Evolutionary conservation across 768 basidiomycete genomes (phyloP).

Genomic region (Suillus ampliporus): DNA sequence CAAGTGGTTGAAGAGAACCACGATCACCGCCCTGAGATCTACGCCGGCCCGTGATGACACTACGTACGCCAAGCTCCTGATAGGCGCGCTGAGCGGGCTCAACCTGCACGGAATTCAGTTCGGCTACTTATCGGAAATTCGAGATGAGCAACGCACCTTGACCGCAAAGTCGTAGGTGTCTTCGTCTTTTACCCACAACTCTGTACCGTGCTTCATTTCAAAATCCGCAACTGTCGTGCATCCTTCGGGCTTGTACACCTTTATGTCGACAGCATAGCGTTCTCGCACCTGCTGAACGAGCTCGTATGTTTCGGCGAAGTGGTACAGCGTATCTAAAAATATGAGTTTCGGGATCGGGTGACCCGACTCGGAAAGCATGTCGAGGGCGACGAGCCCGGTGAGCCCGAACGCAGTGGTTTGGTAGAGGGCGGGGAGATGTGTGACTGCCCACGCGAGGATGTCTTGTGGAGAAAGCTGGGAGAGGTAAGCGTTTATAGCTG

Average conservation of each 20-base stretch:
- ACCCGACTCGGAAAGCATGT: slow-evolving; percentile 82
- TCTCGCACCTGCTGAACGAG: slow-evolving; percentile 83
- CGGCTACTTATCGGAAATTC: neutral
- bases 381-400: slow-evolving; percentile 91
- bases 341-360: slow-evolving; percentile 77
- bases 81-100: slow-evolving; percentile 94
- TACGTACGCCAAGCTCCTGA: slow-evolving; percentile 72
- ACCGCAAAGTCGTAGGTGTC: slow-evolving; percentile 88
- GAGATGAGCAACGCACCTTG: slow-evolving; percentile 60
- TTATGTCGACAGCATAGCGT: slow-evolving; percentile 73
- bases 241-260: slow-evolving; percentile 79
- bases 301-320: slow-evolving; percentile 92
- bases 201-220: slow-evolving; percentile 77
- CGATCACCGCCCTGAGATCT: slow-evolving; percentile 94
- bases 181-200: slow-evolving; percentile 89
- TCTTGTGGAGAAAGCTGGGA: slow-evolving; percentile 75
- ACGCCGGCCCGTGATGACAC: slow-evolving; percentile 94
- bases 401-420: slow-evolving; percentile 98
- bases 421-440: slow-evolving; percentile 77
- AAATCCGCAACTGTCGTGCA: slow-evolving; percentile 75
- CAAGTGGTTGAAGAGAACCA: slow-evolving; percentile 79
- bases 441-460: slow-evolving; percentile 85
- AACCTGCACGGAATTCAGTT: slow-evolving; percentile 49
- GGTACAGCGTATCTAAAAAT: slow-evolving; percentile 96
- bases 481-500: slow-evolving; percentile 76